These are phyloP conservation scores for Trametes elegans DNA, from an alignment of 768 basidiomycete species.

Conservation along the genomic window DNA sequence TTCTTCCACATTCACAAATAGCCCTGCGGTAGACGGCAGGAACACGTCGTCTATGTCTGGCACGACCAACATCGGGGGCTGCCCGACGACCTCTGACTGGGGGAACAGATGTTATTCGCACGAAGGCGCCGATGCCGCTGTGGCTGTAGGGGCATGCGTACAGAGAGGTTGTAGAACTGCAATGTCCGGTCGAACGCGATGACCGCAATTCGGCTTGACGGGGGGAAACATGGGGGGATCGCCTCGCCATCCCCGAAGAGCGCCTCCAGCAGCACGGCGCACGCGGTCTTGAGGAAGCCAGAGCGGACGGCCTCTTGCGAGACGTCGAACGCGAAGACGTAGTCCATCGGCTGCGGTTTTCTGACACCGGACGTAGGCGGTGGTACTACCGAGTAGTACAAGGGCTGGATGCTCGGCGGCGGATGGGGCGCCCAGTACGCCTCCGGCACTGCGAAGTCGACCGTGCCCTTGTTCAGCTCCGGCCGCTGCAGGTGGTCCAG, in stretches of 20 bases:
- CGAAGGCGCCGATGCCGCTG: background rate
- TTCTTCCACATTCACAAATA: conserved; percentile 74
- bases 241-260: conserved; percentile 61
- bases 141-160: conserved; percentile 39
- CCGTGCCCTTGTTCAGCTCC: conserved; percentile 87
- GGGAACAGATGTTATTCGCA: background rate
- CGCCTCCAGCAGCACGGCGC: conserved; percentile 55
- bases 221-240: conserved; percentile 51
- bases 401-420: conserved; percentile 47
- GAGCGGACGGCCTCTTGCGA: conserved; percentile 62
- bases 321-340: conserved; percentile 88
- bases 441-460: conserved; percentile 78
- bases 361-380: conserved; percentile 42
- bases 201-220: conserved; percentile 63
- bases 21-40: conserved; percentile 64
- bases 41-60: conserved; percentile 93
- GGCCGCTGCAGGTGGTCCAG: conserved; percentile 79
- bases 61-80: conserved; percentile 71
- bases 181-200: conserved; percentile 78
- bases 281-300: conserved; percentile 69
- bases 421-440: conserved; percentile 86
- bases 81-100: conserved; percentile 43
- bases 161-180: conserved; percentile 89
- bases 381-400: conserved; percentile 53
- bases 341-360: conserved; percentile 63